A percentile compares a stretch with the other conserved stretches of the same genome.
phyloP scores from a whole-genome alignment of 768 basidiomycete species.

The Chalciporus sphaerocephalus region DNA sequence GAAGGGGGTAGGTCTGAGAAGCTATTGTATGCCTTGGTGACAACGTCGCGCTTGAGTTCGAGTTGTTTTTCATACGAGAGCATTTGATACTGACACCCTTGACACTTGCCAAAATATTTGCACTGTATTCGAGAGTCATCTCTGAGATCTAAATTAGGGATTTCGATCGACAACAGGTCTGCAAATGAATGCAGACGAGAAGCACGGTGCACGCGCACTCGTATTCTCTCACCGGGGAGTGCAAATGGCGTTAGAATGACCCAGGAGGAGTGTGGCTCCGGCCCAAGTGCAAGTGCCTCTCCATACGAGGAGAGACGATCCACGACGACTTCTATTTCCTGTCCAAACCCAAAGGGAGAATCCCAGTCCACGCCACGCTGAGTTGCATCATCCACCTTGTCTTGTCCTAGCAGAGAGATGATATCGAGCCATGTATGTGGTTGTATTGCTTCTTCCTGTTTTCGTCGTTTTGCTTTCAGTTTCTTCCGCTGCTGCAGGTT shows the following conservation, averaged over 20 bases:
- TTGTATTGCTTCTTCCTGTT: slow-evolving; percentile 40
- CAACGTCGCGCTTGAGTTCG: slow-evolving; percentile 78
- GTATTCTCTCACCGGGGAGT: slow-evolving; percentile 78
- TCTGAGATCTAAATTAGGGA: slow-evolving; percentile 59
- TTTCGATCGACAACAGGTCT: slow-evolving; percentile 63
- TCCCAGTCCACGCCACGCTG: slow-evolving; percentile 50
- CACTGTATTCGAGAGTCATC: slow-evolving; percentile 67
- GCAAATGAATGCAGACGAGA: slow-evolving; percentile 70
- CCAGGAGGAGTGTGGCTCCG: slow-evolving; percentile 57
- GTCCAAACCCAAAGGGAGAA: slow-evolving; percentile 53
- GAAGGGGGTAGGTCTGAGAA: slow-evolving; percentile 65
- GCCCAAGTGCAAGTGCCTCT: slow-evolving; percentile 56
- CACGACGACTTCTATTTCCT: slow-evolving; percentile 66
- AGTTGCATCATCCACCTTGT: slow-evolving; percentile 47
- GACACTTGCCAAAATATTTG: slow-evolving; percentile 85
- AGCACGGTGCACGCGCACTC: slow-evolving; percentile 67
- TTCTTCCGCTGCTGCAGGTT: slow-evolving; percentile 1
- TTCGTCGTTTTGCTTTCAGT: slow-evolving; percentile 2
- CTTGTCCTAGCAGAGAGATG: slow-evolving; percentile 56
- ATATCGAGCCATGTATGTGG: slow-evolving; percentile 70
- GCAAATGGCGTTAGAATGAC: slow-evolving; percentile 79
- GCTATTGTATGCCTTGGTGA: slow-evolving; percentile 76
- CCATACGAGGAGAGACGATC: slow-evolving; percentile 61
- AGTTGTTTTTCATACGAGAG: slow-evolving; percentile 85
- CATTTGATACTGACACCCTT: slow-evolving; percentile 96